A percentile compares a stretch with the other conserved stretches of the same genome.
Evolutionary conservation across 495 filamentous ascomycete species (phyloP).

Genomic region (Penicillium malachiteum): DNA sequence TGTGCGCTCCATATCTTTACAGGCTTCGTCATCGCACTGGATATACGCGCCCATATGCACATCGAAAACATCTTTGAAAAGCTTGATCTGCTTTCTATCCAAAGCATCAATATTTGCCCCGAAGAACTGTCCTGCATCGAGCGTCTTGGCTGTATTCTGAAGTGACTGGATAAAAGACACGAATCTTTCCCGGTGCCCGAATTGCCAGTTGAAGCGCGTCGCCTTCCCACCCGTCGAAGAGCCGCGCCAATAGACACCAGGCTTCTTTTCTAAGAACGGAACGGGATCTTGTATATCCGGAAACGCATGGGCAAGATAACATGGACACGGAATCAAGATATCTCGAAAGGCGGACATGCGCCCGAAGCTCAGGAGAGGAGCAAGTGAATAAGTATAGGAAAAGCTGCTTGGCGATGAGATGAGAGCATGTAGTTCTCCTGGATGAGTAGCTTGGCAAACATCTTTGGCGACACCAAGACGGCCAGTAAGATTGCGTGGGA

Average conservation of each 20-base stretch:
- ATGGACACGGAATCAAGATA: slow-evolving; percentile 6
- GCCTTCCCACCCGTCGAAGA: neutral
- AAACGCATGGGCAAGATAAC: neutral
- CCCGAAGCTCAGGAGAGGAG: slow-evolving; percentile 1
- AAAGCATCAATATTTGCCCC: neutral
- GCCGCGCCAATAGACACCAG: slow-evolving; percentile 4
- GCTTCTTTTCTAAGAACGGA: slow-evolving; percentile 5
- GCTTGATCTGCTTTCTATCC: neutral
- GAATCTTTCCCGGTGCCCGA: slow-evolving; percentile 3
- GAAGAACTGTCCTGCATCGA: neutral
- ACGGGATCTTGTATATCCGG: neutral
- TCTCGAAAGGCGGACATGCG: slow-evolving; percentile 7
- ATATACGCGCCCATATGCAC: slow-evolving; percentile 2
- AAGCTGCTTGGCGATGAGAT: slow-evolving; percentile 1
- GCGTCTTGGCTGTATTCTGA: slow-evolving; percentile 2
- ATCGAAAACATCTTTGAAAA: slow-evolving; percentile 8
- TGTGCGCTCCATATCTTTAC: slow-evolving; percentile 1
- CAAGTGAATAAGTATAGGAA: neutral
- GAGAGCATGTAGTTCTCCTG: neutral
- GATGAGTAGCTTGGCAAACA: neutral
- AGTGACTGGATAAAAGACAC: slow-evolving; percentile 2
- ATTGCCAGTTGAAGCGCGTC: neutral
- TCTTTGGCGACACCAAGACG: slow-evolving; percentile 4
- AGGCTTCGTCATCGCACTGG: slow-evolving; percentile 2
- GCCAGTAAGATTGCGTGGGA: slow-evolving; percentile 1